Evolutionary conservation across 768 basidiomycete species (phyloP), one percentile per base, ranked within the genome.

Genomic region (Phaeotremella fagi): DNA sequence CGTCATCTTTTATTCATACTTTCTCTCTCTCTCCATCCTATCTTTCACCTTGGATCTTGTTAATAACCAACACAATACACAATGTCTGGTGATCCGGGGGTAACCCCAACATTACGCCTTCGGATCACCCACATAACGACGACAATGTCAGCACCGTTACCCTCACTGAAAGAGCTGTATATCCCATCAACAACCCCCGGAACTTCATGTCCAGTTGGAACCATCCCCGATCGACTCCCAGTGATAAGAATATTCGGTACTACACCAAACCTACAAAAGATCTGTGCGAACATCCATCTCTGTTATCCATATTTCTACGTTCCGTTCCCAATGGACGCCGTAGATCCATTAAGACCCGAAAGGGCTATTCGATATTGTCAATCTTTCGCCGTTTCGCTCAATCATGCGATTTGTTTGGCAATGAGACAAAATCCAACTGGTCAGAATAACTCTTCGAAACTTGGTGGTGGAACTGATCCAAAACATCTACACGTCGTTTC

Each of bases 231-330:
- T 11, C 80, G 77, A 24, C 85, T 86, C 20, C 94, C 94, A 14
- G 80, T 91, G 3, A 78, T 98, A 52, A 80, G 90, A 48, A 85
- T 99, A 45, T 97, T 83, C 72, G 95, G 94, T 14, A 76, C 83
- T 12, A 88, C 90, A 1, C 86, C 88, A 3, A 70, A 75, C 1
- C 87, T 89, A 14, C 78, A 83, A 72, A 86, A 83, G 67, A 82
- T 89, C 18, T 92, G 90, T 68, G 80, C 92, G 14, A 86, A 95
- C 77, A 78, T 98, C 35, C 92, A 95, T 38, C 51, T 71, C 11
- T 71, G 69, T 42, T 94, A 86, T 75, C 92, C 94, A 0, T 99
- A 99, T 75, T 84, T 92, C 73, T 94, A 82, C 71, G 80, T 94
- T 42, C 86, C 90, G 61, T 99, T 94, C 76, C 80, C 80, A 26